A percentile compares a stretch with the other conserved stretches of the same genome.
These are phyloP conservation scores for Goffeauzyma gilvescens DNA, from an alignment of 768 basidiomycete genomes.

Conservation along the genomic window DNA sequence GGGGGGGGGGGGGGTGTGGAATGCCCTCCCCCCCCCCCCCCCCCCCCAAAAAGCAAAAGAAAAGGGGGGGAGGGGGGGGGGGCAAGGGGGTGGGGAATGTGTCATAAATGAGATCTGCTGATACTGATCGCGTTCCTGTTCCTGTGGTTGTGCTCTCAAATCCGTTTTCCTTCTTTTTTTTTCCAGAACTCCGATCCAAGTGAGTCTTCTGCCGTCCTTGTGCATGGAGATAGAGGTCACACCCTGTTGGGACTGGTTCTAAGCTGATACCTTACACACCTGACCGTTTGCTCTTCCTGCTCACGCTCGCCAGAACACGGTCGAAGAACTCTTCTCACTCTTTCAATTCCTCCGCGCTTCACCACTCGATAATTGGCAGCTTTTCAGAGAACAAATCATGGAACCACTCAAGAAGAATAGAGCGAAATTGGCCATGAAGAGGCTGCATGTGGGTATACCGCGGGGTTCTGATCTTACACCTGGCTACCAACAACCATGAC, in stretches of 20 bases:
- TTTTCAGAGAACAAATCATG: conserved; percentile 59
- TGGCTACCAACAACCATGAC: not conserved
- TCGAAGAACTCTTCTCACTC: conserved; percentile 73
- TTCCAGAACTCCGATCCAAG: conserved; percentile 30
- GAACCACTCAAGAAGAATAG: conserved; percentile 56
- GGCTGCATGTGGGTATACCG: conserved; percentile 44
- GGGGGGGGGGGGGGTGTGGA: too few relatives aligned
- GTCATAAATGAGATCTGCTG: too few relatives aligned
- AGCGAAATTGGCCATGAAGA: conserved; percentile 52
- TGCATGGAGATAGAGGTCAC: not conserved
- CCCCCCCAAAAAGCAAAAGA: too few relatives aligned
- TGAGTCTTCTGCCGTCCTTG: conserved; percentile 5
- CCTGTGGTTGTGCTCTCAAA: too few relatives aligned
- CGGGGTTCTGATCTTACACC: too few relatives aligned
- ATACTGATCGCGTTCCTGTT: not conserved
- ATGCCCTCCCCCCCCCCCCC: too few relatives aligned
- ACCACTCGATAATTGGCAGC: conserved; percentile 59
- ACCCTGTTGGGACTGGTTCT: not conserved
- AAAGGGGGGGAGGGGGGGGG: too few relatives aligned
- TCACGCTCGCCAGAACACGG: conserved; percentile 65
- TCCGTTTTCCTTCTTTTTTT: not conserved
- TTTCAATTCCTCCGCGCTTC: conserved; percentile 64
- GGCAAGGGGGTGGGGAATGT: not conserved
- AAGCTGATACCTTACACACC: not conserved
- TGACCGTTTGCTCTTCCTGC: not conserved